A percentile compares a stretch with the other conserved stretches of the same genome.
Conservation (phyloP, 1,139 yeast genomes). For the Yamadazyma dendronema region DNA sequence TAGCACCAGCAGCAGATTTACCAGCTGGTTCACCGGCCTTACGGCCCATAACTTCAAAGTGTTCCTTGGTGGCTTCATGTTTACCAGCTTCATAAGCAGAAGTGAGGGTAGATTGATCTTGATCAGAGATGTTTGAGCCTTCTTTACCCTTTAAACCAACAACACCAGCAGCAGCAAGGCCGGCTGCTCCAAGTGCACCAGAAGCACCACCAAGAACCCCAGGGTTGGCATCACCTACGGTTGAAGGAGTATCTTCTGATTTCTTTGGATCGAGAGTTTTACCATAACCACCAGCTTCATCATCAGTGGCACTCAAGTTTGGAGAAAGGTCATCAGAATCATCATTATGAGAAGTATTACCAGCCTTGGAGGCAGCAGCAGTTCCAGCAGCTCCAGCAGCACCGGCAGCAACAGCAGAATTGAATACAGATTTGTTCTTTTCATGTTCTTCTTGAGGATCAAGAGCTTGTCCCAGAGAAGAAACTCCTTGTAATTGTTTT, state of each 20-base stretch:
- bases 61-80: conserved; percentile 12
- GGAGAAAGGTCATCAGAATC: conserved; percentile 10
- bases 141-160: conserved; percentile 12
- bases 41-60: conserved; percentile 2
- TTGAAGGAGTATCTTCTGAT: conserved; percentile 1
- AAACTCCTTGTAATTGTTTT: not conserved
- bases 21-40: not conserved
- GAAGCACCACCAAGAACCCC: conserved; percentile 16
- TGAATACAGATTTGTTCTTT: conserved; percentile 32
- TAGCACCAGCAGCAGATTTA: conserved; percentile 1
- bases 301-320: conserved; percentile 9
- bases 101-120: conserved; percentile 6
- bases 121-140: conserved; percentile 11
- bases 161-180: conserved; percentile 16
- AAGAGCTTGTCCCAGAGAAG: conserved; percentile 4
- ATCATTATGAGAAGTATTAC: conserved; percentile 1
- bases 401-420: conserved; percentile 13
- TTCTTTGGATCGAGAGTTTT: conserved; percentile 15
- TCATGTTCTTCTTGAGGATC: conserved; percentile 27
- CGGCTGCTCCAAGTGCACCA: conserved; percentile 16
- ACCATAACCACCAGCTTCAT: conserved; percentile 2
- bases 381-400: conserved; percentile 8
- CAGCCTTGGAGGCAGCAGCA: conserved; percentile 9
- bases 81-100: conserved; percentile 20
- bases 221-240: conserved; percentile 7